Percentiles rank a stretch among this genome's conserved stretches.
These are phyloP conservation scores for Blastobotrys malaysiensis DNA, from an alignment of 1,139 yeast species.

Conservation along the genomic window DNA sequence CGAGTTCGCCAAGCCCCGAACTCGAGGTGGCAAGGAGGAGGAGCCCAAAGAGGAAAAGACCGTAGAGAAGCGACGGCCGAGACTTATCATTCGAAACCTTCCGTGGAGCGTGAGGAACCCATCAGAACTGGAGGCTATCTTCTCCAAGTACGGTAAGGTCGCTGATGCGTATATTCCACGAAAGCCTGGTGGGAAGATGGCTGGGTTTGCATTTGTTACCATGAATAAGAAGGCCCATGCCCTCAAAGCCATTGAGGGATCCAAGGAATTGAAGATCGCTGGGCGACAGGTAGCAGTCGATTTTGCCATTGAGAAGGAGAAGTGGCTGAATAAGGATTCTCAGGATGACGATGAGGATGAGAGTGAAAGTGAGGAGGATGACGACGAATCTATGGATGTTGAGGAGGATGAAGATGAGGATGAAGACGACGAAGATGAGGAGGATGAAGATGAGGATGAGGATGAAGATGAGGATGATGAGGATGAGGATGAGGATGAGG, in stretches of 20 bases:
- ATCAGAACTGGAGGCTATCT: constrained; percentile 60
- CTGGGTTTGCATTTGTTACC: constrained; percentile 92
- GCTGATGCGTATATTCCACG: constrained; percentile 87
- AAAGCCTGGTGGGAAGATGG: constrained; percentile 81
- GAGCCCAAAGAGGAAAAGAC: constrained; percentile 20
- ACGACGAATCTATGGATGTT: constrained; percentile 21
- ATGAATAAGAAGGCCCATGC: constrained; percentile 82
- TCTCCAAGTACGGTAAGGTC: constrained; percentile 78
- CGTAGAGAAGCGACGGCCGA: constrained; percentile 63
- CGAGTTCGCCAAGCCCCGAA: constrained; percentile 90
- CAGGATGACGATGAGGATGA: constrained; percentile 39
- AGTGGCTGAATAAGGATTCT: constrained; percentile 54
- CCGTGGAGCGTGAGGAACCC: constrained; percentile 95
- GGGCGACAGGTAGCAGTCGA: constrained; percentile 94
- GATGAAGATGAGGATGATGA: constrained; percentile 27
- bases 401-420: constrained; percentile 24
- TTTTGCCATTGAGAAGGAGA: constrained; percentile 82
- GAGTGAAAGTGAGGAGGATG: constrained; percentile 31
- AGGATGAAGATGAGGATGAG: constrained; percentile 24
- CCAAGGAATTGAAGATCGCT: constrained; percentile 69
- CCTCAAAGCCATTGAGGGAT: constrained; percentile 69
- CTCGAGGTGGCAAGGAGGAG: constrained; percentile 46
- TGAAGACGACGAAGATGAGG: constrained; percentile 26
- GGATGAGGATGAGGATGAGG: constrained; percentile 28
- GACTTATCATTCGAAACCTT: constrained; percentile 81